These are phyloP conservation scores for Magnaporthales sp. DNA, from an alignment of 2,329 filamentous ascomycete species.

Conservation along the genomic window DNA sequence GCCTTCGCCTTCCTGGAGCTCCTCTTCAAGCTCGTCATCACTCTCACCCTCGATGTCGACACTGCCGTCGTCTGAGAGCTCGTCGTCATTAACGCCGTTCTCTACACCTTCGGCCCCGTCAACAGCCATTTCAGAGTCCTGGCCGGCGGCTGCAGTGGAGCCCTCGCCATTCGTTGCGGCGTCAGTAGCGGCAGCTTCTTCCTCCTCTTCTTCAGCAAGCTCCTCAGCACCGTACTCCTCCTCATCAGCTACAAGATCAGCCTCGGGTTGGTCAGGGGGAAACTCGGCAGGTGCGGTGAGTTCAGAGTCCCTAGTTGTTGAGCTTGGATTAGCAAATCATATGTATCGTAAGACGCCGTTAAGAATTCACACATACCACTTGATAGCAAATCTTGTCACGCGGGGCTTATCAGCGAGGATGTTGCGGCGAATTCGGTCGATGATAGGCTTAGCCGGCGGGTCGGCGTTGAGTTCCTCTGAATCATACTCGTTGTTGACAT, in stretches of 20 bases:
- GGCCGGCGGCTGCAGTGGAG: conserved; percentile 7
- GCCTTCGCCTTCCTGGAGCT: conserved; percentile 18
- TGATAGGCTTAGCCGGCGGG: conserved; percentile 82
- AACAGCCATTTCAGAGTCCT: conserved; percentile 24
- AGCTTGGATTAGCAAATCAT: conserved; percentile 13
- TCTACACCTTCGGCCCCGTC: conserved; percentile 18
- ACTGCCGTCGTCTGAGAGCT: conserved; percentile 28
- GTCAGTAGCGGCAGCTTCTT: conserved; percentile 40
- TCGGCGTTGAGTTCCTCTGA: conserved; percentile 82
- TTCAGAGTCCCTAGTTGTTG: conserved; percentile 74
- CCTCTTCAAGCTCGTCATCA: conserved; percentile 27
- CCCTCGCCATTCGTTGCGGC: conserved; percentile 23
- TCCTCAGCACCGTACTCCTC: conserved; percentile 89
- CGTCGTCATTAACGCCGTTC: conserved; percentile 23
- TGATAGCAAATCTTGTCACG: conserved; percentile 96
- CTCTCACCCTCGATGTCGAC: conserved; percentile 29
- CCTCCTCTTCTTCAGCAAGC: conserved; percentile 61
- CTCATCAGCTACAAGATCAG: conserved; percentile 77
- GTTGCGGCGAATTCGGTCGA: conserved; percentile 87
- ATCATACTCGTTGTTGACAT: conserved; percentile 99
- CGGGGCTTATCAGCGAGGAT: conserved; percentile 94
- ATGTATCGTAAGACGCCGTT: not conserved
- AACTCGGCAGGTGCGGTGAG: conserved; percentile 92
- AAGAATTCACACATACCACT: conserved; percentile 60
- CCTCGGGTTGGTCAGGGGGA: conserved; percentile 94